Percentiles rank a stretch among this genome's conserved stretches.
These are phyloP conservation scores for Trichoderma citrinoviride DNA, from an alignment of 2,329 filamentous ascomycete species.

Conservation along the genomic window DNA sequence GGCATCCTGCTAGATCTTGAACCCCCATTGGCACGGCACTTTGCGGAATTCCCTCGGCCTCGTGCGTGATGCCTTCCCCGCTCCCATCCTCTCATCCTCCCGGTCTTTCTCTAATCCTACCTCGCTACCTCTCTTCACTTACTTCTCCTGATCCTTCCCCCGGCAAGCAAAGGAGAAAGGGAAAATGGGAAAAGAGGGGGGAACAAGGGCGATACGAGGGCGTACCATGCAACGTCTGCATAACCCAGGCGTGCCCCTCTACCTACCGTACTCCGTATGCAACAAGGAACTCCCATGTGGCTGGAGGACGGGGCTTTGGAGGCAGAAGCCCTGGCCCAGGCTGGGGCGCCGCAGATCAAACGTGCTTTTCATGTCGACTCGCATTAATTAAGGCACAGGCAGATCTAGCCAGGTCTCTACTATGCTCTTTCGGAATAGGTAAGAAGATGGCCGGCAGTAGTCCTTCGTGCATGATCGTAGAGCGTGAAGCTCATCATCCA, in stretches of 20 bases:
- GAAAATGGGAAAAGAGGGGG: background rate
- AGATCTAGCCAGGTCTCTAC: background rate
- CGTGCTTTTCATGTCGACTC: constrained; percentile 10
- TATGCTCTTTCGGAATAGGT: background rate
- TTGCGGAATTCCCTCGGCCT: constrained; percentile 2
- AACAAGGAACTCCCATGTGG: constrained; percentile 17
- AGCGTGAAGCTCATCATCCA: background rate
- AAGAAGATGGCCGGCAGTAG: constrained; percentile 4
- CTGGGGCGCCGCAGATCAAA: constrained; percentile 7
- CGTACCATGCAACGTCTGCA: constrained; percentile 14
- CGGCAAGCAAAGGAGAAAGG: background rate
- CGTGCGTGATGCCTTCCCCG: background rate
- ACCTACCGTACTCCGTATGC: no score
- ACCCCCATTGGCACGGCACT: background rate
- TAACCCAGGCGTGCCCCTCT: background rate
- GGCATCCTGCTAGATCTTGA: constrained; percentile 7
- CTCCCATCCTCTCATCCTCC: background rate
- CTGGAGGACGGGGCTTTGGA: background rate
- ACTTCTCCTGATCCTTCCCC: background rate
- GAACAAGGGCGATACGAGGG: constrained; percentile 3
- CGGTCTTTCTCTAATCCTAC: background rate
- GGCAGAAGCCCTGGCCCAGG: background rate
- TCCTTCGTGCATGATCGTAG: no score
- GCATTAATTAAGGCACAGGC: constrained; percentile 19
- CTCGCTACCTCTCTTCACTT: background rate